Evolutionary conservation across 768 basidiomycete genomes (phyloP).

Genomic region (Cystofilobasidium macerans): DNA sequence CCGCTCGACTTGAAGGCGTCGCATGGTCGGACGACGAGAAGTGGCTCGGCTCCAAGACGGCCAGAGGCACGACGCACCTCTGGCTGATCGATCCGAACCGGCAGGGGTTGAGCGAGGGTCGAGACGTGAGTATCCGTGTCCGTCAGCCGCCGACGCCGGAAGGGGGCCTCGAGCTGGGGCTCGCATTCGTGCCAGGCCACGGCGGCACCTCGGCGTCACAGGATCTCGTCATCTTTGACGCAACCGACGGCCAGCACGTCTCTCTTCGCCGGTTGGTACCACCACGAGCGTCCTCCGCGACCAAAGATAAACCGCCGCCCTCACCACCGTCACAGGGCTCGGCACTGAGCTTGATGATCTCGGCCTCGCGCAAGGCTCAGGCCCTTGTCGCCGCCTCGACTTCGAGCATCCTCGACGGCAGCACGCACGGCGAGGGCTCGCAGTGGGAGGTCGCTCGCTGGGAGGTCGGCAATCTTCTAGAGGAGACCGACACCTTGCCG

Average conservation of each 20-base stretch:
- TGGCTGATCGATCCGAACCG: not conserved
- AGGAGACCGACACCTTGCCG: not conserved
- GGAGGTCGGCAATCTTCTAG: not conserved
- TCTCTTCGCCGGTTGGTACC: not conserved
- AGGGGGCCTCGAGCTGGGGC: not conserved
- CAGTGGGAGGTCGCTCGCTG: conserved; percentile 5
- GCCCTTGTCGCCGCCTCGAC: not conserved
- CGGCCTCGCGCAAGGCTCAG: conserved; percentile 6
- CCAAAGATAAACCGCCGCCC: not conserved
- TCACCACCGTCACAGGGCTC: not conserved
- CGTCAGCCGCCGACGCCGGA: not conserved
- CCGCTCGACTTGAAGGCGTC: not conserved
- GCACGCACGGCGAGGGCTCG: not conserved
- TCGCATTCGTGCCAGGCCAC: not conserved
- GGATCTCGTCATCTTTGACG: not conserved
- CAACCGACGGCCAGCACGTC: not conserved
- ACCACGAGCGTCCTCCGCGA: not conserved
- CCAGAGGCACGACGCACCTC: not conserved
- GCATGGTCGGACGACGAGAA: not conserved
- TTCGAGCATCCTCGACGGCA: not conserved
- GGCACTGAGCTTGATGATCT: conserved; percentile 1
- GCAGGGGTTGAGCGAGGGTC: not conserved
- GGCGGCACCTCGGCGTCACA: not conserved
- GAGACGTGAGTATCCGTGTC: not conserved
- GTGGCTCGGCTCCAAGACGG: not conserved